Base-by-base conservation (phyloP, 495 filamentous ascomycete genomes). In the Acidomyces sp. region DNA sequence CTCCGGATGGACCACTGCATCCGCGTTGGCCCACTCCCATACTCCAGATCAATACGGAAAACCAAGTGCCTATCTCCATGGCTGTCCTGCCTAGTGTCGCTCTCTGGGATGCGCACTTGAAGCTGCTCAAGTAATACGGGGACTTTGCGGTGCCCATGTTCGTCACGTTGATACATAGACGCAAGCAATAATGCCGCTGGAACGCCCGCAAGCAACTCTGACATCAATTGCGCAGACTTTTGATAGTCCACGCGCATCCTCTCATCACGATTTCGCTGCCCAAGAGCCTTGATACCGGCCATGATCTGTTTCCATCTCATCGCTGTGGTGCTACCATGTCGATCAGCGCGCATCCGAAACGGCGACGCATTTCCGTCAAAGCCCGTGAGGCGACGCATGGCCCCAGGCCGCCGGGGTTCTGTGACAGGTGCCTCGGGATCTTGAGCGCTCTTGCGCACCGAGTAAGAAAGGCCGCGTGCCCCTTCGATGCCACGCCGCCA, bases 1-100 rank as follows among this genome's bases (percentile, higher is more conserved):
- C 90, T 74, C 49, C 83, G 77, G 41, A 99, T 85, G 34, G 85
- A 77, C 90, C 90, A 99, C 52, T 86, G 87, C 90, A 99, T 96
- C 37, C 92, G 71, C 19, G 86, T 93, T 41, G 88, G 74, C 3
- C 92, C 90, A 53, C 79, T 95, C 4, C 90, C 90, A 61, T 99
- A 99, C 57, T 99, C 90, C 29, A 99, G 62, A 43, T 93, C 85
- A 34, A 99, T 86, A 21, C 80, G 75, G 55, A 99, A 94, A 3
- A 86, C 69, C 47, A 80, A 68, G 60, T 95, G 92, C 15, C 85
- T 71, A 58, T 88, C 83, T 44, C 75, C 78, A 15, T 75, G 63
- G 16, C 69, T 55, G 21, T 50, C 57, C n/a, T 61, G 71, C 27
- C 73, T 68, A n/a, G 72, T 72, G 4, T 59, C 53, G 52, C 82